These are phyloP conservation scores for Hippophae tibetana DNA, from an alignment of 306 rosid species.

Conservation along the genomic window DNA sequence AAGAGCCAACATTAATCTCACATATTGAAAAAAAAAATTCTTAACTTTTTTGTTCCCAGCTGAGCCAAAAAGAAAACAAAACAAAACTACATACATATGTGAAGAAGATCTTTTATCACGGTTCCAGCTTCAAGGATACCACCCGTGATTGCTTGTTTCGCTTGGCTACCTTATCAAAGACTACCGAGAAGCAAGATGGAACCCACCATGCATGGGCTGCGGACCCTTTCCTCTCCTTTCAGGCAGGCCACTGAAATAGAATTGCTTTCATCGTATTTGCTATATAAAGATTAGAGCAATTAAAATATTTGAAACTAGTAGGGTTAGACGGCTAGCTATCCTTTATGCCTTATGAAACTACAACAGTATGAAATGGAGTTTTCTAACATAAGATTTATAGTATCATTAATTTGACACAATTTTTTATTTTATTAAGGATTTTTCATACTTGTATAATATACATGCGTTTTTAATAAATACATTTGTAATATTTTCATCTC, in stretches of 20 bases:
- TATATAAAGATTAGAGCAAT: no score
- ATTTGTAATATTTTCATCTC: no score
- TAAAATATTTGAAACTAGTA: no score
- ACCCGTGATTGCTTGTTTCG: slow-evolving; percentile 96
- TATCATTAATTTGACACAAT: no score
- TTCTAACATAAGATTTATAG: not conserved
- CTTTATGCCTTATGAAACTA: not conserved
- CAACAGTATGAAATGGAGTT: not conserved
- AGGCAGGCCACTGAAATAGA: slow-evolving; percentile 85
- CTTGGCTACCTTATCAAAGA: slow-evolving; percentile 85
- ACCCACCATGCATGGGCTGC: slow-evolving; percentile 99
- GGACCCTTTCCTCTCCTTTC: slow-evolving; percentile 97
- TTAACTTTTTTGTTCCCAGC: slow-evolving; percentile 62
- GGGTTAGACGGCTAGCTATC: no score
- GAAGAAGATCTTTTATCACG: slow-evolving; percentile 43
- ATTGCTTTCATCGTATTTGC: slow-evolving; percentile 11
- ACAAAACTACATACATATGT: slow-evolving; percentile 30
- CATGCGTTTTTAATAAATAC: no score
- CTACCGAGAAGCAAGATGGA: slow-evolving; percentile 80
- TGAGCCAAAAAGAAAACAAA: slow-evolving; percentile 27
- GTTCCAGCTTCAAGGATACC: slow-evolving; percentile 98
- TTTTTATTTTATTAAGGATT: no score
- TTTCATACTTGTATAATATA: no score
- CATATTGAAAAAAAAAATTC: no score
- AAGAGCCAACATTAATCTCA: no score